Evolutionary conservation across 805 yeast genomes (phyloP).

Genomic region (Pichia thaimueangensis): DNA sequence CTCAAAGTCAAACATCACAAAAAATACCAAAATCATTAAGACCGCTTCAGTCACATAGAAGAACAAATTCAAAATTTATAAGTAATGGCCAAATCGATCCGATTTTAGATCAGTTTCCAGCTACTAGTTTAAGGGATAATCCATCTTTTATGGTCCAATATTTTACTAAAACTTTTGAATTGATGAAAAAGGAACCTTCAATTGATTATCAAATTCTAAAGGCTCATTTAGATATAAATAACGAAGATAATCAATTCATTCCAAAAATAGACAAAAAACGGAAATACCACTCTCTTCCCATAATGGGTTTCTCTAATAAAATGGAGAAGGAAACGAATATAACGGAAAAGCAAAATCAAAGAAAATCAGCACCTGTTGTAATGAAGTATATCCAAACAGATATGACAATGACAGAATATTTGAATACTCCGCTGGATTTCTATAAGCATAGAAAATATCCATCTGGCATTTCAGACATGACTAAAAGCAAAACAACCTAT

Average conservation of each 20-base stretch:
- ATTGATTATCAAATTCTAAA: conserved; percentile 12
- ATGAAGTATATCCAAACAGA: conserved; percentile 11
- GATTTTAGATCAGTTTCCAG: conserved; percentile 6
- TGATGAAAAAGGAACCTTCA: conserved; percentile 12
- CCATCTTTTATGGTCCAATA: conserved; percentile 15
- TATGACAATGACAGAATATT: conserved; percentile 13
- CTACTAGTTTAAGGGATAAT: conserved; percentile 8
- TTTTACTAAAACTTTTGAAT: conserved; percentile 10
- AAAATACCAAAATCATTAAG: not conserved
- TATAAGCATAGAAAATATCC: conserved; percentile 10
- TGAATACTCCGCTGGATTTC: conserved; percentile 13
- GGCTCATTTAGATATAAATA: conserved; percentile 8
- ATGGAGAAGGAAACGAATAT: not conserved
- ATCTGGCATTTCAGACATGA: not conserved
- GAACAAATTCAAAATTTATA: conserved; percentile 1
- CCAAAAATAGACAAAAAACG: not conserved
- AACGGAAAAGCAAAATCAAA: conserved; percentile 1
- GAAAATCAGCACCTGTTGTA: conserved; percentile 10
- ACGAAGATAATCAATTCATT: not conserved
- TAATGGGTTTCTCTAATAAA: not conserved
- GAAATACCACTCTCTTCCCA: conserved; percentile 12
- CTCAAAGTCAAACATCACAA: not conserved
- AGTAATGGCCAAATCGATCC: conserved; percentile 10
- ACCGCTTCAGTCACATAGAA: not conserved
- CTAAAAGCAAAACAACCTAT: no score